These are phyloP conservation scores for Sporothrix inflata DNA, from an alignment of 2,329 filamentous ascomycete genomes.

Conservation along the genomic window DNA sequence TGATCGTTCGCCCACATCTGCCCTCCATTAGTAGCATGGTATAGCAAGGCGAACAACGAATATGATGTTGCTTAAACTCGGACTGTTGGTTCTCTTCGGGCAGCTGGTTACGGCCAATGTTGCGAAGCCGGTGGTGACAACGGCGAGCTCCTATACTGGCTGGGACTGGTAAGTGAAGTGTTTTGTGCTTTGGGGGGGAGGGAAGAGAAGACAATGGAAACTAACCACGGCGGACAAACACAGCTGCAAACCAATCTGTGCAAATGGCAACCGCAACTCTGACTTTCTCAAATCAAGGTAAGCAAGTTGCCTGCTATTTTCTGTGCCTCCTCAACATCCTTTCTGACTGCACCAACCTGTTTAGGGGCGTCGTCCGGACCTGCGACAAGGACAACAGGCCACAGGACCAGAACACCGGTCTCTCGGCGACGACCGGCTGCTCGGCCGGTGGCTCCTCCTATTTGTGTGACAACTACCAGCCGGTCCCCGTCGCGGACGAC, in stretches of 20 bases:
- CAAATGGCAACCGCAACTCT: background rate
- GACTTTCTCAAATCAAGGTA: background rate
- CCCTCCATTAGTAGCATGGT: background rate
- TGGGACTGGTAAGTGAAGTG: conserved; percentile 7
- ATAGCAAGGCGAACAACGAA: background rate
- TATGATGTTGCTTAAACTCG: background rate
- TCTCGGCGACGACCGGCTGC: background rate
- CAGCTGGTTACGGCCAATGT: background rate
- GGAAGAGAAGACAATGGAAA: background rate
- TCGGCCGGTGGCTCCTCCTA: background rate
- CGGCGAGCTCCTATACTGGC: background rate
- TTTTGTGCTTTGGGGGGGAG: too few species aligned
- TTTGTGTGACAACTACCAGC: background rate
- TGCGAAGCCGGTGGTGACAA: background rate
- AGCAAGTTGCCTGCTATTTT: too few species aligned
- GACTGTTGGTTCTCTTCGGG: background rate
- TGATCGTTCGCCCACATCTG: background rate
- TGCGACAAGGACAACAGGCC: background rate
- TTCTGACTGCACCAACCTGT: background rate
- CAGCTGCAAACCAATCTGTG: background rate
- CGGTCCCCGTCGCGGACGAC: conserved; percentile 32
- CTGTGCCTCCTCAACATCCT: background rate
- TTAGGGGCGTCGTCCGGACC: background rate
- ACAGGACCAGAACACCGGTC: background rate
- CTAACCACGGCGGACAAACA: background rate